Conservation (phyloP, 1,284 basidiomycete genomes). For the Trichosporon inkin region DNA sequence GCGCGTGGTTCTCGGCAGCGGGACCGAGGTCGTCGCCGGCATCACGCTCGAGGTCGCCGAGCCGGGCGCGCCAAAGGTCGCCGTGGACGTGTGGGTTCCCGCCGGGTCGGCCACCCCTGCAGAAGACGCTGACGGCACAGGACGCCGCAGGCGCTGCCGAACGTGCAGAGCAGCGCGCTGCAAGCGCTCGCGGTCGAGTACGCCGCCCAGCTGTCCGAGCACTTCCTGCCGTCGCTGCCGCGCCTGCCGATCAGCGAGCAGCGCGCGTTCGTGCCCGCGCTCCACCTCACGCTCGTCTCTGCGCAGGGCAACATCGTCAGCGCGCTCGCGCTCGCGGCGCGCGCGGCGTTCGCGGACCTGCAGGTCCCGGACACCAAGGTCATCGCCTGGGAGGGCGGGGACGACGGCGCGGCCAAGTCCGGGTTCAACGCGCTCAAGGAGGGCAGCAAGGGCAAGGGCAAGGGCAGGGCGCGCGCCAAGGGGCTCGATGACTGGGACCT, state of each 20-base stretch:
- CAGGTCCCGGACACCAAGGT: constrained; percentile 41
- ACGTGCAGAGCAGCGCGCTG: constrained; percentile 25
- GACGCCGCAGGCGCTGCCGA: constrained; percentile 47
- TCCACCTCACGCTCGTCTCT: constrained; percentile 37
- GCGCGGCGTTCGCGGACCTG: constrained; percentile 44
- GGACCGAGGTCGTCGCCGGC: constrained; percentile 48
- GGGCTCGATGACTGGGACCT: constrained; percentile 50
- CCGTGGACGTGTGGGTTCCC: constrained; percentile 48
- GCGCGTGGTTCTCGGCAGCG: constrained; percentile 36
- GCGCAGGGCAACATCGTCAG: constrained; percentile 35
- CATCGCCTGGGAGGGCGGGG: constrained; percentile 39
- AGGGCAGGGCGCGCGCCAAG: constrained; percentile 26
- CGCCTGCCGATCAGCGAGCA: constrained; percentile 33
- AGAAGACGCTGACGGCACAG: constrained; percentile 26
- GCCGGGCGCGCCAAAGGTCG: constrained; percentile 41
- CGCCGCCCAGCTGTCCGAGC: constrained; percentile 37
- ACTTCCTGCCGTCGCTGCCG: constrained; percentile 46
- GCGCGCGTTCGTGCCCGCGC: constrained; percentile 30
- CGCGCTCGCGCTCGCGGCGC: constrained; percentile 39
- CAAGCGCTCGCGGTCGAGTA: constrained; percentile 35
- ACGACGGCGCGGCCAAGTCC: constrained; percentile 14
- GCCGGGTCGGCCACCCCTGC: not conserved
- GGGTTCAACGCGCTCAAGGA: constrained; percentile 46
- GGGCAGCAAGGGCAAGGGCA: constrained; percentile 35
- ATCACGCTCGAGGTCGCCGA: constrained; percentile 46